Base-by-base conservation (phyloP, 1,139 yeast species). In the Candida glucosophila region DNA sequence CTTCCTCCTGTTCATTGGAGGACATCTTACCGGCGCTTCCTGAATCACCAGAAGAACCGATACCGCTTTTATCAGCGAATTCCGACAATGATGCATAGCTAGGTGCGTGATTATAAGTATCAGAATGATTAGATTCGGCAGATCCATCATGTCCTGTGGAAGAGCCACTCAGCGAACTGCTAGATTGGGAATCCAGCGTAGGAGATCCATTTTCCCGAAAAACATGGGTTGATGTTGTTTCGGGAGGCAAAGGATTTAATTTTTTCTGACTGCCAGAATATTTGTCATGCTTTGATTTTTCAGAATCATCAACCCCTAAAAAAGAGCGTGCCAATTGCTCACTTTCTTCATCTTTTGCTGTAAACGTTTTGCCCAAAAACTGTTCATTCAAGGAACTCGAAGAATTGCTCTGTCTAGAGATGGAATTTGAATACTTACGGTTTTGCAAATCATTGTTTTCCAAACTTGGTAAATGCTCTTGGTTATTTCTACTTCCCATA, bases 21-120 rank as follows among this genome's bases (percentile, higher is more conserved):
- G n/a, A n/a, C n/a, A 15, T 24, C 14, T 9, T 13, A 5, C 18
- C 22, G 9, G 24, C 24, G 9, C 10, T 14, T 12, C 15, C 19
- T 14, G 44, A 53, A 5, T 52, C 49, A 12, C n/a, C n/a, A n/a
- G n/a, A n/a, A n/a, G n/a, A n/a, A n/a, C 43, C 40, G 23, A 59
- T 56, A 5, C 67, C 66, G 34, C 48, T 60, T 26, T 46, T 52
- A 8, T 66, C 75, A 3, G 77, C 77, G 13, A 71, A 72, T 35
- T 67, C 71, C 25, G 72, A 66, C 20, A 69, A 47, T 7, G 73
- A 57, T 23, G 56, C 52, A 36, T 59, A 61, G 30, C 61, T 57
- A 15, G 47, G 37, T 12, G 33, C 30, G 5, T 37, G 34, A 14
- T 29, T 30, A 15, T 54, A 59, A 4, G 39, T 36, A 8, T 51